phyloP scores from a whole-genome alignment of 495 filamentous ascomycete genomes.

The Delitschia confertaspora region DNA sequence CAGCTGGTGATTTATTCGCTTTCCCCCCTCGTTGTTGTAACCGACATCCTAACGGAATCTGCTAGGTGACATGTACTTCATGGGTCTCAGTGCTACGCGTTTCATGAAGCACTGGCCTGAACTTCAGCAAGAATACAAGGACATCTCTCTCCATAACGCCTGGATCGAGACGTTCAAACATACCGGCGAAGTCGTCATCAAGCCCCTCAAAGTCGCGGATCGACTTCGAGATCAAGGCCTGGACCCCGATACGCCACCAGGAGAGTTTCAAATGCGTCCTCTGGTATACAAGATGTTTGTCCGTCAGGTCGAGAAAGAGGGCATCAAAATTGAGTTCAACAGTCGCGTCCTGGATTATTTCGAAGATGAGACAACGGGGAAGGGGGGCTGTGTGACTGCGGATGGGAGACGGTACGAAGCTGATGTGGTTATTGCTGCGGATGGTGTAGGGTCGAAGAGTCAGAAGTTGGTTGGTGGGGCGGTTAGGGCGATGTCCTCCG shows the following conservation, averaged over 20 bases:
- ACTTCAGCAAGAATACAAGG: constrained; percentile 40
- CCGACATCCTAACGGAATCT: background rate
- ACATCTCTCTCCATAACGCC: constrained; percentile 39
- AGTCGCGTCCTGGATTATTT: constrained; percentile 52
- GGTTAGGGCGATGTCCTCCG: constrained; percentile 41
- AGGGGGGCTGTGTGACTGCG: constrained; percentile 45
- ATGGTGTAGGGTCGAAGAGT: constrained; percentile 55
- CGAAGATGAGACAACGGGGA: constrained; percentile 40
- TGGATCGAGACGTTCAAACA: constrained; percentile 48
- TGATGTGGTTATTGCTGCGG: constrained; percentile 55
- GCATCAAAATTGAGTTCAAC: constrained; percentile 46
- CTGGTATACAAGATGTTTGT: constrained; percentile 50
- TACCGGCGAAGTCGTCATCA: constrained; percentile 40
- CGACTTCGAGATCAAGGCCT: constrained; percentile 34
- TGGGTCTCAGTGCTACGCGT: constrained; percentile 39
- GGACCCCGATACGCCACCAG: constrained; percentile 35
- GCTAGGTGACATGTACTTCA: constrained; percentile 49
- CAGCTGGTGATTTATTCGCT: constrained; percentile 20
- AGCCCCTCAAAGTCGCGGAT: constrained; percentile 27
- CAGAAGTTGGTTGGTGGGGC: constrained; percentile 49
- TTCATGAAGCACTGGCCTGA: constrained; percentile 52
- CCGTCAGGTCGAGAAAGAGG: constrained; percentile 41
- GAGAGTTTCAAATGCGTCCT: constrained; percentile 40
- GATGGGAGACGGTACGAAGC: constrained; percentile 44
- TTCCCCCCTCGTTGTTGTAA: background rate